phyloP scores from a whole-genome alignment of 1,284 basidiomycete genomes.

The Mrakiaceae sp. region DNA sequence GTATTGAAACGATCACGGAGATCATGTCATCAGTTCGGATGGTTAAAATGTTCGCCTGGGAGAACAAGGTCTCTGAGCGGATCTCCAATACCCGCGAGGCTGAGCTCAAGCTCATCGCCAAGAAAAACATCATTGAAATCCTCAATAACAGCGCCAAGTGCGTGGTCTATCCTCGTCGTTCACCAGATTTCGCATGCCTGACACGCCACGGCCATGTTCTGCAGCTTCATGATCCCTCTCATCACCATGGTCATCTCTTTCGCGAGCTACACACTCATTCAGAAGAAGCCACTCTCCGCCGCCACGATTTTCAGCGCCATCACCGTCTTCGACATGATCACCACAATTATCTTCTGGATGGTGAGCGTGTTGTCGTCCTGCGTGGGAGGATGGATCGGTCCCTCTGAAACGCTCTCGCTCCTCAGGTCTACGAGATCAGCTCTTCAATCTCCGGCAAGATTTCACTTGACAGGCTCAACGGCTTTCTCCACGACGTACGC shows the following conservation, averaged over 20 bases:
- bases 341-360: no score
- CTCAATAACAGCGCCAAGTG: not conserved
- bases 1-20: conserved; percentile 44
- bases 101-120: conserved; percentile 44
- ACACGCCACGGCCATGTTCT: not conserved
- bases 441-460: no score
- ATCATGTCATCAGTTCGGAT: conserved; percentile 38
- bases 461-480: no score
- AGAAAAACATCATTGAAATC: conserved; percentile 25
- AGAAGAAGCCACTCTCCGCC: not conserved
- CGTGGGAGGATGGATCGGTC: no score
- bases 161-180: not conserved
- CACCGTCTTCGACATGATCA: conserved; percentile 32
- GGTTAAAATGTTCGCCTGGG: conserved; percentile 62
- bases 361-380: no score
- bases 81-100: conserved; percentile 45
- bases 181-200: no score
- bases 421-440: no score
- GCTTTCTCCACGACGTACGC: no score
- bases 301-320: conserved; percentile 30
- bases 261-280: not conserved
- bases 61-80: conserved; percentile 43
- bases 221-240: conserved; percentile 10
- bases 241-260: not conserved
- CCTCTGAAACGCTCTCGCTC: no score